Percentiles rank a stretch among this genome's conserved stretches.
Evolutionary conservation across 345 rosid species (phyloP).

Genomic region (Salix purpurea): DNA sequence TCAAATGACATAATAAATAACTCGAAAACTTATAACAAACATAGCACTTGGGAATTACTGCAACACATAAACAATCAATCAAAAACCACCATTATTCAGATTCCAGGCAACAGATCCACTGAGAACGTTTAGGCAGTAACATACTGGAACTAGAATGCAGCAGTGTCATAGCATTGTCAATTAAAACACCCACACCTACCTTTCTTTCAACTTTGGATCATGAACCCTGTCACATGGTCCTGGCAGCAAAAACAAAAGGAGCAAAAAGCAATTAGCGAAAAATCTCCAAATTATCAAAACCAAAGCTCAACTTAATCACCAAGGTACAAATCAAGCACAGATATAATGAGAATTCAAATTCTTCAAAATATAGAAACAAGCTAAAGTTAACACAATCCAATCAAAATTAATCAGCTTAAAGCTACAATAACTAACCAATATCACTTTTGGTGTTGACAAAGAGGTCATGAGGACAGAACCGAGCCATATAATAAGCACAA

Average conservation of each 20-base stretch:
- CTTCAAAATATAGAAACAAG: background rate
- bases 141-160: background rate
- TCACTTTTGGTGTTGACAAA: constrained; percentile 96
- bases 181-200: constrained; percentile 35
- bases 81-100: background rate
- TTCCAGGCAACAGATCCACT: background rate
- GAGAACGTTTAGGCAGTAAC: background rate
- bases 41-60: background rate
- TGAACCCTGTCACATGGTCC: constrained; percentile 90
- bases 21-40: background rate
- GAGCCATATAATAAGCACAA: constrained; percentile 87
- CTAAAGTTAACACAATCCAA: background rate
- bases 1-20: background rate
- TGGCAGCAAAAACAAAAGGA: constrained; percentile 30
- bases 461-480: constrained; percentile 97
- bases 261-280: background rate
- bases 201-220: constrained; percentile 90
- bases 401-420: background rate
- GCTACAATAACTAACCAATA: constrained; percentile 55
- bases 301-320: background rate
- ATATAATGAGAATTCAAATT: background rate
- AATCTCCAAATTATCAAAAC: background rate
- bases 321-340: background rate
- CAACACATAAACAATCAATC: background rate
- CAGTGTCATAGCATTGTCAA: background rate